Percentiles rank a stretch among this genome's conserved stretches.
These are phyloP conservation scores for Neofusicoccum kwambonambiense DNA, from an alignment of 2,329 filamentous ascomycete genomes.

Conservation along the genomic window DNA sequence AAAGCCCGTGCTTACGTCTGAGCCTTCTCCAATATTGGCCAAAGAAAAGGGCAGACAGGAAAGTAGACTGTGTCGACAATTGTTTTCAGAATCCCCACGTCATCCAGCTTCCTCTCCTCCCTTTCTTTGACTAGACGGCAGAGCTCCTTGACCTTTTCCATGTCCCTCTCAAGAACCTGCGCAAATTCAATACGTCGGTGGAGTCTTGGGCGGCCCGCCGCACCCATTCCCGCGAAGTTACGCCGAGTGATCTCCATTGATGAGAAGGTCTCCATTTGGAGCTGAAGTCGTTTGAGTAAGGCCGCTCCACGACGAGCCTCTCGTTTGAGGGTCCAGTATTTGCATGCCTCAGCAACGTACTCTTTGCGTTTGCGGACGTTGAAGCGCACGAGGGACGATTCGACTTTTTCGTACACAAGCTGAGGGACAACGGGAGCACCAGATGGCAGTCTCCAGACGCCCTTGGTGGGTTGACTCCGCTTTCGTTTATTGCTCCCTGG, in stretches of 20 bases:
- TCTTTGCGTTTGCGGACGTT: slow-evolving; percentile 84
- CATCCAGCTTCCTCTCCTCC: slow-evolving; percentile 74
- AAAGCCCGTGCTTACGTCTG: slow-evolving; percentile 65
- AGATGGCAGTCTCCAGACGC: slow-evolving; percentile 87
- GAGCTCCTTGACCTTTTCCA: slow-evolving; percentile 71
- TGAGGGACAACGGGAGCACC: slow-evolving; percentile 93
- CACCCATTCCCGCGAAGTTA: slow-evolving; percentile 94
- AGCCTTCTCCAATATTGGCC: slow-evolving; percentile 76
- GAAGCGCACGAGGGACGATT: slow-evolving; percentile 79
- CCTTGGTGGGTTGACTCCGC: slow-evolving; percentile 56
- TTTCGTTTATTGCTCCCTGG: slow-evolving; percentile 58
- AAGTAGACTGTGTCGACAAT: slow-evolving; percentile 92
- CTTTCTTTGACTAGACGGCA: slow-evolving; percentile 71
- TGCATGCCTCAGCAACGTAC: slow-evolving; percentile 87
- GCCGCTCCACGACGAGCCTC: slow-evolving; percentile 90
- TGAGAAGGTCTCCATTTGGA: slow-evolving; percentile 94
- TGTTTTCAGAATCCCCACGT: slow-evolving; percentile 71
- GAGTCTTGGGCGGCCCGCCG: slow-evolving; percentile 73
- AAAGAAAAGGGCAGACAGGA: slow-evolving; percentile 74
- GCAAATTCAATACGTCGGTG: slow-evolving; percentile 86
- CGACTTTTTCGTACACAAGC: slow-evolving; percentile 81
- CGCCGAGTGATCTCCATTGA: slow-evolving; percentile 95
- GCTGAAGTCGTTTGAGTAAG: slow-evolving; percentile 84
- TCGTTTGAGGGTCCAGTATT: slow-evolving; percentile 96
- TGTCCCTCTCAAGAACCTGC: slow-evolving; percentile 69